Percentiles rank a stretch among this genome's conserved stretches.
Evolutionary conservation across 2,329 filamentous ascomycete genomes (phyloP).

Genomic region (Diaporthe citriasiana): DNA sequence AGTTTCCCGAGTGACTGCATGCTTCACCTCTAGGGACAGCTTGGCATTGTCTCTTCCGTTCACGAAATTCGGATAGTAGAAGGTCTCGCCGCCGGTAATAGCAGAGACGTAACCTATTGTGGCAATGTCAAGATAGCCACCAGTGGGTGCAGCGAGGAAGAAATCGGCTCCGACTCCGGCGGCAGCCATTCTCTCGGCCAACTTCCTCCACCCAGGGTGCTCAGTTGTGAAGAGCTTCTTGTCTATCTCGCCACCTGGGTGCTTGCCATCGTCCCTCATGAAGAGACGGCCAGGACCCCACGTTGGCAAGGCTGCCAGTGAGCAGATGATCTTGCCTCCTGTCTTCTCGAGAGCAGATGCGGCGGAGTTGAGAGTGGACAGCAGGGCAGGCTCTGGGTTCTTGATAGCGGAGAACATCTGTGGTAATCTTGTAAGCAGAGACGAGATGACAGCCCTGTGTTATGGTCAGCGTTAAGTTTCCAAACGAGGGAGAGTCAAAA

Average conservation of each 20-base stretch:
- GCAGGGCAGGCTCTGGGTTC: constrained; percentile 89
- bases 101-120: constrained; percentile 90
- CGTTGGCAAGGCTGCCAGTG: constrained; percentile 88
- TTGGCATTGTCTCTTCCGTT: constrained; percentile 87
- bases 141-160: constrained; percentile 91
- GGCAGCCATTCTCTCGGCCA: constrained; percentile 88
- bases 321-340: constrained; percentile 93
- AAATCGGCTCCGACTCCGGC: constrained; percentile 91
- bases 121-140: constrained; percentile 92
- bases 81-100: constrained; percentile 93
- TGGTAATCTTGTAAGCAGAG: constrained; percentile 87
- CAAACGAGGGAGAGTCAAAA: not conserved
- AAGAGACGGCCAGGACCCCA: constrained; percentile 90
- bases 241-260: constrained; percentile 88
- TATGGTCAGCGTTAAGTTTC: constrained; percentile 47
- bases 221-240: constrained; percentile 94
- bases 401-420: constrained; percentile 89
- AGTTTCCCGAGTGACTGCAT: constrained; percentile 89
- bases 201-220: constrained; percentile 88
- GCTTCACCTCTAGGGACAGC: constrained; percentile 86
- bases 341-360: constrained; percentile 87
- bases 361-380: constrained; percentile 87
- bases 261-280: constrained; percentile 88
- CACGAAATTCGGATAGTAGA: constrained; percentile 97
- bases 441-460: constrained; percentile 79